Evolutionary conservation across 2,329 filamentous ascomycete genomes (phyloP).

Genomic region (Moelleriella libera): DNA sequence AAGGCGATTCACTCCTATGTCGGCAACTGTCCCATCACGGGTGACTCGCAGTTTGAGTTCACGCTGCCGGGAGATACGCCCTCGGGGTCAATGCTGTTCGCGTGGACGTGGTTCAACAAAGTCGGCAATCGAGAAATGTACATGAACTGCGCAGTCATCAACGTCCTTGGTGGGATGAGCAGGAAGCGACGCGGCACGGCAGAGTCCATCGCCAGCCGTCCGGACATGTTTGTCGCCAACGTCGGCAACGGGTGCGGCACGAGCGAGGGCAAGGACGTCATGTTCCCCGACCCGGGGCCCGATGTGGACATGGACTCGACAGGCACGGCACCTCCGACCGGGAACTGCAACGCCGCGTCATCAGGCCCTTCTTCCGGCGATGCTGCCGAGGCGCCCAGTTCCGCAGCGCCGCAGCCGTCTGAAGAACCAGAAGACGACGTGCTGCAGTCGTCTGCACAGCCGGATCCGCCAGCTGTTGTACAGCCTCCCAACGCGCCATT

Average conservation of each 20-base stretch:
- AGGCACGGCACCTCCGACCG: neutral
- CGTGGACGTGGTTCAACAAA: slow-evolving; percentile 69
- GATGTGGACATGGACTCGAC: slow-evolving; percentile 20
- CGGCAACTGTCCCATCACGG: slow-evolving; percentile 34
- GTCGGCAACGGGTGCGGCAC: slow-evolving; percentile 45
- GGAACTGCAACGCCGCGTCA: neutral
- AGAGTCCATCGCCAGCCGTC: slow-evolving; percentile 38
- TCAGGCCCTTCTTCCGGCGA: neutral
- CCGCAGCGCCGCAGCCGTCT: no score
- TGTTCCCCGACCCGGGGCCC: slow-evolving; percentile 52
- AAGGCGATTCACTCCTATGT: slow-evolving; percentile 49
- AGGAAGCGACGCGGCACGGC: slow-evolving; percentile 15
- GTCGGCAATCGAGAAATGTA: slow-evolving; percentile 73
- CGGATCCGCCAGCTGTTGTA: neutral
- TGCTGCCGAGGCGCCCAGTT: neutral
- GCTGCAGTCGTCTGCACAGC: neutral
- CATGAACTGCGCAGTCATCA: slow-evolving; percentile 69
- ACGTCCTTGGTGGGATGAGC: slow-evolving; percentile 27
- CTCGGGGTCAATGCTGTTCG: slow-evolving; percentile 46
- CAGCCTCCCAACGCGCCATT: neutral
- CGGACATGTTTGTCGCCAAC: slow-evolving; percentile 60
- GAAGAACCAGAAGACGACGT: neutral
- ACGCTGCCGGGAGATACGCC: slow-evolving; percentile 50
- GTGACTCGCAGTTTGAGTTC: slow-evolving; percentile 45
- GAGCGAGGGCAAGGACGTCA: slow-evolving; percentile 38